These are phyloP conservation scores for Takakia lepidozioides DNA, from an alignment of 225 moss, liverwort and hornwort species.

Conservation along the genomic window DNA sequence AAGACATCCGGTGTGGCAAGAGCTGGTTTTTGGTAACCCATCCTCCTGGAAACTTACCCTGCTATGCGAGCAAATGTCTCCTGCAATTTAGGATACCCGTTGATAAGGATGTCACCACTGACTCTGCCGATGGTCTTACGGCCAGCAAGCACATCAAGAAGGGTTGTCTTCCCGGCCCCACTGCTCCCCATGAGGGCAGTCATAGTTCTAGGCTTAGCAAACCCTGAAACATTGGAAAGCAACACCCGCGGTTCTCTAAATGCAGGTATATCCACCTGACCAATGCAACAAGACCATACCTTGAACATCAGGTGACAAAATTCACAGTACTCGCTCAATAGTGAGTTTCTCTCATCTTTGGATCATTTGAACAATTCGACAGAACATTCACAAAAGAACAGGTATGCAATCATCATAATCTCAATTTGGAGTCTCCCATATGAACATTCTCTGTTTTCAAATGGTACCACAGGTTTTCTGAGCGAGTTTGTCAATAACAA, in stretches of 20 bases:
- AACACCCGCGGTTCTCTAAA: constrained; percentile 64
- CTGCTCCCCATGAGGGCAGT: constrained; percentile 94
- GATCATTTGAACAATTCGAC: no score
- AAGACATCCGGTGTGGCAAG: no score
- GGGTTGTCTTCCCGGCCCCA: constrained; percentile 83
- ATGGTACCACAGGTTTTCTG: no score
- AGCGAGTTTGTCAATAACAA: no score
- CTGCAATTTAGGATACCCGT: constrained; percentile 70
- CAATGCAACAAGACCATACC: no score
- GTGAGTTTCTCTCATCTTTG: no score
- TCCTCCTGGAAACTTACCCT: constrained; percentile 67
- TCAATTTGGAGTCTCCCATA: no score
- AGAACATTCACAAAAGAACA: constrained; percentile 1
- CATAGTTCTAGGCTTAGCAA: constrained; percentile 62
- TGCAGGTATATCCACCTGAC: constrained; percentile 81
- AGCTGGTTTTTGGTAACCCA: no score
- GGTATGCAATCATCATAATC: no score
- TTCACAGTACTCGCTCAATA: no score
- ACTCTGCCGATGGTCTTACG: constrained; percentile 71
- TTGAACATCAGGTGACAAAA: no score
- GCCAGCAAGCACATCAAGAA: constrained; percentile 83
- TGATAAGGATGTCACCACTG: constrained; percentile 71
- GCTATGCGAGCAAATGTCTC: constrained; percentile 74
- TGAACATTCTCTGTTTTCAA: no score
- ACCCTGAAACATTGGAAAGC: constrained; percentile 78